phyloP scores from a whole-genome alignment of 1,139 yeast genomes.

The Pichia sp. region DNA sequence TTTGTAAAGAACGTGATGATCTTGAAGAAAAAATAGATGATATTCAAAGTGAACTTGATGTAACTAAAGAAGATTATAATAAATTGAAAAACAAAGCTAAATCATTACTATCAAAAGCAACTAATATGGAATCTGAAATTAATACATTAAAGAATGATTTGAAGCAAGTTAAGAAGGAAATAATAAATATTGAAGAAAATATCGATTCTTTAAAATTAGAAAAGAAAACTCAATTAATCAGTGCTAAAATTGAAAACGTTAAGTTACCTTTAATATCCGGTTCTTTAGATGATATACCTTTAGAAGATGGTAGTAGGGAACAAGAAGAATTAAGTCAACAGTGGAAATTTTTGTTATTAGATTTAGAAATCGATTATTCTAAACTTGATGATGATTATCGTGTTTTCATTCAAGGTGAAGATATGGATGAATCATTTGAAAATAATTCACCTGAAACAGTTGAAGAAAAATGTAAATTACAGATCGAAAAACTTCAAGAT shows the following conservation, averaged over 20 bases:
- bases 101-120: constrained; percentile 20
- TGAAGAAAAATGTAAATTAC: constrained; percentile 37
- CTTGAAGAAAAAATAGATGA: constrained; percentile 38
- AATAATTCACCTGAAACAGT: constrained; percentile 29
- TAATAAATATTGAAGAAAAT: constrained; percentile 44
- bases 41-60: constrained; percentile 46
- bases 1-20: constrained; percentile 32
- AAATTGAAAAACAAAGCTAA: constrained; percentile 27
- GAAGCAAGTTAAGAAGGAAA: constrained; percentile 31
- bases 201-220: constrained; percentile 52
- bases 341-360: constrained; percentile 12
- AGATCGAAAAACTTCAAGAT: constrained; percentile 52
- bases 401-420: constrained; percentile 12
- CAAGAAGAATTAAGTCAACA: constrained; percentile 12
- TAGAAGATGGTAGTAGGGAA: constrained; percentile 38
- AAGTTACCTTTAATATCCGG: constrained; percentile 62
- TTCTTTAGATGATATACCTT: constrained; percentile 45
- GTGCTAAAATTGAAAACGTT: constrained; percentile 70
- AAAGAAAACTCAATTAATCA: constrained; percentile 55
- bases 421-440: not conserved
- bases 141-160: constrained; percentile 36
- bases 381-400: constrained; percentile 6
- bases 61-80: constrained; percentile 36
- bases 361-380: constrained; percentile 38
- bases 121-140: constrained; percentile 31